A percentile compares a stretch with the other conserved stretches of the same genome.
Evolutionary conservation across 371 early-diverging fungal genomes (phyloP).

Genomic region (Synchytrium microbalum): DNA sequence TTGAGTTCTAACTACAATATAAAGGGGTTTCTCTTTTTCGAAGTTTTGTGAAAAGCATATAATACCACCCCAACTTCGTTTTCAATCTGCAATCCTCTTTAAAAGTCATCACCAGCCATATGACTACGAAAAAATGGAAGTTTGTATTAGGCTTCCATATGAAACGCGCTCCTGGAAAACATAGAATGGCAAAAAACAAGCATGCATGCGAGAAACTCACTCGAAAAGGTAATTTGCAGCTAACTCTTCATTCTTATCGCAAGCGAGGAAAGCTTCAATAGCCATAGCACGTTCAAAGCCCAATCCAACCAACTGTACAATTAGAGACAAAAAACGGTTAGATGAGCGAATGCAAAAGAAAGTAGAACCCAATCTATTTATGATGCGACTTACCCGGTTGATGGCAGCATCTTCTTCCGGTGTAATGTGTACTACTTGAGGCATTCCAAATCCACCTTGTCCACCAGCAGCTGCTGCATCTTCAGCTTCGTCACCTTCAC

Average conservation of each 20-base stretch:
- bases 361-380: background rate
- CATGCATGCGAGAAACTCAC: too few relatives aligned
- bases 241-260: slow-evolving; percentile 95
- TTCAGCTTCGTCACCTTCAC: slow-evolving; percentile 37
- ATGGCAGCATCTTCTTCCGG: slow-evolving; percentile 88
- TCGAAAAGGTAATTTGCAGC: slow-evolving; percentile 96
- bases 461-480: slow-evolving; percentile 44
- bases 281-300: slow-evolving; percentile 78
- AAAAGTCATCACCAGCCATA: too few relatives aligned
- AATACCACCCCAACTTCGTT: too few relatives aligned
- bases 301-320: slow-evolving; percentile 64
- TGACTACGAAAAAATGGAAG: too few relatives aligned
- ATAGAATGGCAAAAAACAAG: too few relatives aligned
- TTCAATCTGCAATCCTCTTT: too few relatives aligned
- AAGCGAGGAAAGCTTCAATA: slow-evolving; percentile 91
- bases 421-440: slow-evolving; percentile 69
- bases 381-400: slow-evolving; percentile 56
- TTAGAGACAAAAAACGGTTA: too few relatives aligned
- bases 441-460: slow-evolving; percentile 33
- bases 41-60: too few relatives aligned
- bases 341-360: slow-evolving; percentile 1
- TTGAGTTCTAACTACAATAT: too few relatives aligned
- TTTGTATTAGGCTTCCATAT: too few relatives aligned
- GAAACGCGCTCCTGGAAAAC: too few relatives aligned
- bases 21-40: too few relatives aligned